Evolutionary conservation across 1,284 basidiomycete species (phyloP).

Genomic region (Fomitiporia mediterranea): DNA sequence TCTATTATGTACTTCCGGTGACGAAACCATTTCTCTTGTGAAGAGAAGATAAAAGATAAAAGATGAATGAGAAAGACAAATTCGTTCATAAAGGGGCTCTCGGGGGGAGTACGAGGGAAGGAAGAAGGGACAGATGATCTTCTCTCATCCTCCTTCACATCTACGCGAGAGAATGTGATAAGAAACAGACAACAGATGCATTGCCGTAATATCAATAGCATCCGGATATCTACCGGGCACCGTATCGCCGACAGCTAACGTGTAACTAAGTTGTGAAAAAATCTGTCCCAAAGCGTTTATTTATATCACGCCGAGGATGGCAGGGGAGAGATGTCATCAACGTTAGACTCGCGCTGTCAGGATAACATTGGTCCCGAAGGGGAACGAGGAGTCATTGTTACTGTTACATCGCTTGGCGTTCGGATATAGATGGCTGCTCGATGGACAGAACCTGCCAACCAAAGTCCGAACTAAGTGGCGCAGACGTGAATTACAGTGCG

Average conservation of each 20-base stretch:
- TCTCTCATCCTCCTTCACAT: background rate
- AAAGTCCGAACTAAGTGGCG: too few species aligned
- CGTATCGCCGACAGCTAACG: background rate
- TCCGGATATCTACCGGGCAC: background rate
- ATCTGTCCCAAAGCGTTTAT: too few species aligned
- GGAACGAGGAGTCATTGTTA: too few species aligned
- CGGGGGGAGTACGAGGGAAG: background rate
- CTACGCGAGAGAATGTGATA: background rate
- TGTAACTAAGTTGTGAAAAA: too few species aligned
- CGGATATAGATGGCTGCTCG: too few species aligned
- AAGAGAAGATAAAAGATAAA: background rate
- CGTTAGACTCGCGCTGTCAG: conserved; percentile 4
- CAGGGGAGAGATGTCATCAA: conserved; percentile 6
- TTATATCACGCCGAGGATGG: too few species aligned
- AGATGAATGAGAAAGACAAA: background rate
- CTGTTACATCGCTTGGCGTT: too few species aligned
- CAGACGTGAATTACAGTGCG: too few species aligned
- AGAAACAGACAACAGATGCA: background rate
- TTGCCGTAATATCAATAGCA: background rate
- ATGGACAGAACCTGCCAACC: background rate
- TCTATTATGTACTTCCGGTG: background rate
- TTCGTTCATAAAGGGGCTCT: background rate
- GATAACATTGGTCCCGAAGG: too few species aligned
- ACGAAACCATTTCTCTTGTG: background rate
- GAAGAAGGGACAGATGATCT: background rate